These are phyloP conservation scores for Penicillium daleae DNA, from an alignment of 495 filamentous ascomycete species.

Conservation along the genomic window DNA sequence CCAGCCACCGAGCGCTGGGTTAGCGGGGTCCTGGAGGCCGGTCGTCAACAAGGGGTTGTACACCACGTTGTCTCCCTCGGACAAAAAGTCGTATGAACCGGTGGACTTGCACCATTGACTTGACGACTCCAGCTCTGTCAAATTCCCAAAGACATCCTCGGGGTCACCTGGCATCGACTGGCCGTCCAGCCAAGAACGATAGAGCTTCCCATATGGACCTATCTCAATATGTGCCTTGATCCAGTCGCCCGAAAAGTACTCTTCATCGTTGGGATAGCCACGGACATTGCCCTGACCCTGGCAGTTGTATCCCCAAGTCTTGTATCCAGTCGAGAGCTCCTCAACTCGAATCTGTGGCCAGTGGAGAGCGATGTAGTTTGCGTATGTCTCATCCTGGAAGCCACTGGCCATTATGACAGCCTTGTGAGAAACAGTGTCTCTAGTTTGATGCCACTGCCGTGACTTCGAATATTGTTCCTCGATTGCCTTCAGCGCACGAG, in stretches of 20 bases:
- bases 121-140: not conserved
- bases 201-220: constrained; percentile 40
- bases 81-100: constrained; percentile 29
- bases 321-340: constrained; percentile 27
- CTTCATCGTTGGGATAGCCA: constrained; percentile 41
- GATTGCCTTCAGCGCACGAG: constrained; percentile 39
- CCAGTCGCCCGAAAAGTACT: constrained; percentile 44
- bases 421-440: constrained; percentile 40
- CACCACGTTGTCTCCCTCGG: constrained; percentile 48
- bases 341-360: constrained; percentile 40
- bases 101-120: constrained; percentile 6
- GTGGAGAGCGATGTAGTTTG: constrained; percentile 43
- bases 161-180: constrained; percentile 31
- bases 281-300: constrained; percentile 14
- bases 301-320: constrained; percentile 37
- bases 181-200: constrained; percentile 32
- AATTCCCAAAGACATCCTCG: constrained; percentile 19
- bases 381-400: constrained; percentile 46
- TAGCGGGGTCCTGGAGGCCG: constrained; percentile 39
- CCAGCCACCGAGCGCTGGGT: constrained; percentile 46
- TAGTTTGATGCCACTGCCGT: constrained; percentile 7
- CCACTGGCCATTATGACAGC: constrained; percentile 21
- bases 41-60: constrained; percentile 47
- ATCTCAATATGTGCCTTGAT: constrained; percentile 44
- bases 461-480: constrained; percentile 23